A percentile compares a stretch with the other conserved stretches of the same genome.
Conservation (phyloP, 2,329 filamentous ascomycete species). For the Chrysosporium queenslandicum region DNA sequence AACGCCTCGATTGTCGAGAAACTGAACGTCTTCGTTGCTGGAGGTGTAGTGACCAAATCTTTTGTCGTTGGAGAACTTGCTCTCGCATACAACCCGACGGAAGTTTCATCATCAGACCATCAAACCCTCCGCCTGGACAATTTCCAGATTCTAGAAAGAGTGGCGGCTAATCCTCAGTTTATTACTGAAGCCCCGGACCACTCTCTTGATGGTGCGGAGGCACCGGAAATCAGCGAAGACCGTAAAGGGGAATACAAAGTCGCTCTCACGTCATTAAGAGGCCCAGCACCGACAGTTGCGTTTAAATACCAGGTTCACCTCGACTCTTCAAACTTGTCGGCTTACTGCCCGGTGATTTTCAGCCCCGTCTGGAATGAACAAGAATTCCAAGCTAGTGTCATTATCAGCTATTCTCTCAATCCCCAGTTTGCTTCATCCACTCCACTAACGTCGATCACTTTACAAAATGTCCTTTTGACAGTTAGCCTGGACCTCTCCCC, state of each 20-base stretch:
- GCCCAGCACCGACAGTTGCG: slow-evolving; percentile 57
- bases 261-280: slow-evolving; percentile 58
- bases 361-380: slow-evolving; percentile 74
- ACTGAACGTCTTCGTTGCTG: slow-evolving; percentile 73
- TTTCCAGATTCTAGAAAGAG: slow-evolving; percentile 76
- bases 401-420: slow-evolving; percentile 77
- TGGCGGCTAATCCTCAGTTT: slow-evolving; percentile 88
- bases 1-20: slow-evolving; percentile 87
- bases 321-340: slow-evolving; percentile 46
- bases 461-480: slow-evolving; percentile 71
- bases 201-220: slow-evolving; percentile 16
- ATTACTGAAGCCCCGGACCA: slow-evolving; percentile 51
- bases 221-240: slow-evolving; percentile 35
- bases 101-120: slow-evolving; percentile 25
- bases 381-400: slow-evolving; percentile 71
- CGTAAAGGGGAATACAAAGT: slow-evolving; percentile 71
- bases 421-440: slow-evolving; percentile 49
- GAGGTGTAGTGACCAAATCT: slow-evolving; percentile 58
- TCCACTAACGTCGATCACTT: slow-evolving; percentile 40
- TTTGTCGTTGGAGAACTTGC: slow-evolving; percentile 82
- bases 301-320: slow-evolving; percentile 89
- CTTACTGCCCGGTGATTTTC: slow-evolving; percentile 62
- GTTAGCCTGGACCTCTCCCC: slow-evolving; percentile 35
- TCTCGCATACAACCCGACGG: slow-evolving; percentile 58
- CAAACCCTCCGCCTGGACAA: slow-evolving; percentile 77